These are phyloP conservation scores for Alternaria panax DNA, from an alignment of 2,329 filamentous ascomycete species.

Conservation along the genomic window DNA sequence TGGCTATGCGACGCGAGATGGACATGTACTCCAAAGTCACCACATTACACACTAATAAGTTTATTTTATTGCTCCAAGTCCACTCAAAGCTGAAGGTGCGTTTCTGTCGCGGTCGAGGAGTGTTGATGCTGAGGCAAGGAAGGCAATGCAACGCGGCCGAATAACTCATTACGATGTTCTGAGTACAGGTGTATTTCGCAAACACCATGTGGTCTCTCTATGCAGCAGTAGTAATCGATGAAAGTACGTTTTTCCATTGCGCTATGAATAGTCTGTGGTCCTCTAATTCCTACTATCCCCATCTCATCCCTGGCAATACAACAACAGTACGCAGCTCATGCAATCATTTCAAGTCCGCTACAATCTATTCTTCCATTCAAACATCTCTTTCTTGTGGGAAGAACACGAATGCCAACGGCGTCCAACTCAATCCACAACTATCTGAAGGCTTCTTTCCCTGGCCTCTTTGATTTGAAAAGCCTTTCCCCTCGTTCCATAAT, in stretches of 20 bases:
- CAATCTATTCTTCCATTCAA: not conserved
- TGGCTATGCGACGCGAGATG: not conserved
- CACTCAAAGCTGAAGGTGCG: not conserved
- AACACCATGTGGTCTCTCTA: too few relatives aligned
- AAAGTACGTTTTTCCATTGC: not conserved
- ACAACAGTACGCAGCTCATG: conserved; percentile 5
- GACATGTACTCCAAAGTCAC: not conserved
- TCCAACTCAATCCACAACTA: not conserved
- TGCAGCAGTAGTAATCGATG: too few relatives aligned
- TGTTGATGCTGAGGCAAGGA: too few relatives aligned
- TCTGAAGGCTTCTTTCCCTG: not conserved
- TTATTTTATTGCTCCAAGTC: not conserved
- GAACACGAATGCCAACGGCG: not conserved
- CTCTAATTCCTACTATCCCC: not conserved
- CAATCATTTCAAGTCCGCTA: not conserved
- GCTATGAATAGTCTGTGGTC: conserved; percentile 12
- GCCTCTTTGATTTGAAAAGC: not conserved
- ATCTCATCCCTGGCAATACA: not conserved
- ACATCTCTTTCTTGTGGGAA: not conserved
- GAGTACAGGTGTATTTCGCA: too few relatives aligned
- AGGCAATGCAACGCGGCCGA: too few relatives aligned
- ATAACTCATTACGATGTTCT: too few relatives aligned
- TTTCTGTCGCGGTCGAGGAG: too few relatives aligned
- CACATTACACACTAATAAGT: not conserved
- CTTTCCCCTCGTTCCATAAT: not conserved